Base-by-base conservation (phyloP, 2,329 filamentous ascomycete genomes). In the Clarireedia paspali region DNA sequence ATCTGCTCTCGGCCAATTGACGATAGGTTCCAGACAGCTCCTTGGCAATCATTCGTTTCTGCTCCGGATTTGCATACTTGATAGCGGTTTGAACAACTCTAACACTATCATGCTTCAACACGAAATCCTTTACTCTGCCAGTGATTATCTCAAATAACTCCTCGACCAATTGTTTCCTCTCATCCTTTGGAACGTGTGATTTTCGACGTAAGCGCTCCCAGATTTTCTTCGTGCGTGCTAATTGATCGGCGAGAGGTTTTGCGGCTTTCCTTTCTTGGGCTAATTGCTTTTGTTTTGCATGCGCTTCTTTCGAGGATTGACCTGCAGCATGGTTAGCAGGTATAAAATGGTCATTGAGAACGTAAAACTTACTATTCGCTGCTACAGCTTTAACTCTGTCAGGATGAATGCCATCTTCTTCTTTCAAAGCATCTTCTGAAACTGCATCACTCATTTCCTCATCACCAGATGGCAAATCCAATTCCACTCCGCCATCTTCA, bases 21-120 rank as follows among this genome's bases (percentile, higher is more conserved):
- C 84, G 82, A 71, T 95, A 96, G 63, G 87, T 86, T 17, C 91
- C 91, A 71, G 88, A 84, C 55, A 99, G 79, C 72, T 99, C 94
- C 57, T 77, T 78, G 7, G 91, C 90, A 66, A 99, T 96, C 74
- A 86, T 83, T 72, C 86, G 89, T 68, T 89, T 82, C 74, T 96
- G 91, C 59, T 88, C 86, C 55, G 84, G 78, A 47, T 87, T 95
- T 48, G 90, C 88, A 73, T 99, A 99, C 73, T 99, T 99, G 73
- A 99, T 83, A 39, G 92, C 94, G 12, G 91, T 96, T 75, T 99
- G 94, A 26, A 99, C 88, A 44, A 96, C 91, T 64, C 94, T 83
- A n/a, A 96, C 92, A 38, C 91, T 89, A 70, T 99, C 94, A 72
- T 99, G 94, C 81, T 99, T 99, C 75, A 99, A 88, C 20, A 96